A percentile compares a stretch with the other conserved stretches of the same genome.
Evolutionary conservation across 192 early-diverging fungal species (phyloP).

Genomic region (Backusella psychrophila): DNA sequence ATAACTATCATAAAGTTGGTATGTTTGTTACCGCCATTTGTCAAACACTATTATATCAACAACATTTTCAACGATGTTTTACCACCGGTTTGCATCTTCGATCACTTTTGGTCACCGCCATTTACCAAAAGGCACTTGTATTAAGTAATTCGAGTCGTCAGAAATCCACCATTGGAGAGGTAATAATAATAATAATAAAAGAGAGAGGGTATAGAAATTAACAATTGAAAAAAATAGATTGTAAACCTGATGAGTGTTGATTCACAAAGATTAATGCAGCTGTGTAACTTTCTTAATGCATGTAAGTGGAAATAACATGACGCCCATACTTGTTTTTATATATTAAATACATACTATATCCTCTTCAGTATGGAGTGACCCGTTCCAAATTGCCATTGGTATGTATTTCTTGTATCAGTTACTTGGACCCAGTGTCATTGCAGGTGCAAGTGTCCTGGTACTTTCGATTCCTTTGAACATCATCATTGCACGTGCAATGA

Average conservation of each 20-base stretch:
- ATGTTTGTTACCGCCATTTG: slow-evolving; percentile 75
- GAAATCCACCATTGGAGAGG: slow-evolving; percentile 74
- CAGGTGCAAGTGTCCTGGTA: slow-evolving; percentile 81
- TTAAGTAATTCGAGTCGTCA: slow-evolving; percentile 79
- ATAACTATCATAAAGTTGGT: slow-evolving; percentile 22
- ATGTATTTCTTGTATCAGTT: slow-evolving; percentile 38
- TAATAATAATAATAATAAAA: slow-evolving; percentile 41
- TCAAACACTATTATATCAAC: slow-evolving; percentile 80
- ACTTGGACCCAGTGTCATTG: slow-evolving; percentile 78
- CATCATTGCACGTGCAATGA: slow-evolving; percentile 58
- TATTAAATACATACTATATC: neutral
- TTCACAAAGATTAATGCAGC: slow-evolving; percentile 56
- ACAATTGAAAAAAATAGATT: slow-evolving; percentile 27
- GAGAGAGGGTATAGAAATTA: neutral
- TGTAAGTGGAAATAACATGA: slow-evolving; percentile 4
- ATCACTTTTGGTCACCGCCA: slow-evolving; percentile 71
- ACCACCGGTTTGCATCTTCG: slow-evolving; percentile 67
- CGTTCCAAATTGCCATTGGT: slow-evolving; percentile 21
- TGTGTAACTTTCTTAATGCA: slow-evolving; percentile 70
- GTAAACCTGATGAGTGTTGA: slow-evolving; percentile 68
- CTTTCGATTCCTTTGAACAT: slow-evolving; percentile 79
- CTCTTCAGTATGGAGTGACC: slow-evolving; percentile 21
- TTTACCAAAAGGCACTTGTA: slow-evolving; percentile 80
- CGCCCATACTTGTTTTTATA: neutral
- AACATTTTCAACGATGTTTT: slow-evolving; percentile 84